These are phyloP conservation scores for Paramyrothecium roridum DNA, from an alignment of 2,329 filamentous ascomycete species.

Conservation along the genomic window DNA sequence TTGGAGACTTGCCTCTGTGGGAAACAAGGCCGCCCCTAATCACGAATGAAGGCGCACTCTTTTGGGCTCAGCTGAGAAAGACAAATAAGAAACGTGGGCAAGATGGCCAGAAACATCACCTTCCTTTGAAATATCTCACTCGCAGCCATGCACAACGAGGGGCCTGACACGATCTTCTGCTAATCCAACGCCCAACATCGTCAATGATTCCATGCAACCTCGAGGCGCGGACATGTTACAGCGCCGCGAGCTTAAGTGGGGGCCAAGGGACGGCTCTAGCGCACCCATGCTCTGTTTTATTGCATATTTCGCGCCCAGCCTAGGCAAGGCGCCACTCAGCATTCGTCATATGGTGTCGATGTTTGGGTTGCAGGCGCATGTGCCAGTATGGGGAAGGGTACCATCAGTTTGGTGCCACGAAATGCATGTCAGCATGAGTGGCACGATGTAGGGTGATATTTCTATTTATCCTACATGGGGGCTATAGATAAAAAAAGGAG, in stretches of 20 bases:
- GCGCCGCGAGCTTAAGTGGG: background rate
- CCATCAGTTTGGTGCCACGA: background rate
- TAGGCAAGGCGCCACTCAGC: background rate
- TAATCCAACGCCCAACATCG: background rate
- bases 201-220: background rate
- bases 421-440: background rate
- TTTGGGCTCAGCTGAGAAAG: background rate
- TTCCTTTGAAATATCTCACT: no score
- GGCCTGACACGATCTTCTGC: background rate
- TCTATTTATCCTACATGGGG: background rate
- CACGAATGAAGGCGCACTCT: background rate
- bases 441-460: background rate
- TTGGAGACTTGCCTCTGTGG: background rate
- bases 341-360: background rate
- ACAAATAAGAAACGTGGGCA: no score
- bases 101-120: no score
- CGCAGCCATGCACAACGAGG: background rate
- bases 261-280: background rate
- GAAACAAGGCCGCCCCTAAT: background rate
- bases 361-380: background rate
- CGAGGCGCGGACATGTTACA: background rate
- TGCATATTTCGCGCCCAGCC: background rate
- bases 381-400: background rate
- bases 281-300: background rate
- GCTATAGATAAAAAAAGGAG: no score